Base-by-base conservation (phyloP, 805 yeast species). In the Wickerhamiella sergipiensis region DNA sequence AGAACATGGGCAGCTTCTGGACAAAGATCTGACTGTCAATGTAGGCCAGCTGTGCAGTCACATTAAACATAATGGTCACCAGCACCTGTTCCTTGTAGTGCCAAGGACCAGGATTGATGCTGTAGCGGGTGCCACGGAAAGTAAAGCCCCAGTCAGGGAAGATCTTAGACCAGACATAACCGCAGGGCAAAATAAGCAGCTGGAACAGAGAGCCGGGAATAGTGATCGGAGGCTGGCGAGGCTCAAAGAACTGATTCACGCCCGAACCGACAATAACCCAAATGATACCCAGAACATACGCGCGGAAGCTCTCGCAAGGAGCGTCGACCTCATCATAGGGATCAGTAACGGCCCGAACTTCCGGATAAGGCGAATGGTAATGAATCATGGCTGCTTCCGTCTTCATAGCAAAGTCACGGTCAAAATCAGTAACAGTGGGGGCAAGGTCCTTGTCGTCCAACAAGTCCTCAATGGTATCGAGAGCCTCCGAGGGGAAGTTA, bases 161-260 rank as follows among this genome's bases (percentile, higher is more conserved):
- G n/a, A 47, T 49, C 19, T 23, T 58, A 52, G 39, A 71, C 63
- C 71, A 64, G 1, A 70, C 55, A 50, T 64, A 63, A 49, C 88
- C 89, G 31, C 76, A 55, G 2, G 85, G 85, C 63, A 72, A 78
- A 3, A 83, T 72, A 54, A 82, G 66, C 52, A 82, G 69, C 57
- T 81, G 81, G 33, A 80, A 69, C 49, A 79, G 81, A 45, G 71
- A 68, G 26, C 76, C 66, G 22, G 75, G 67, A 52, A 81, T 64
- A 31, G 71, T 59, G 50, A 81, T 70, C 3, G 75, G 57, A 6
- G 87, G 86, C 53, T 71, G 65, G 59, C 82, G 78, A 55, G 75
- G 65, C 17, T 75, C 70, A 61, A 81, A 81, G 61, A 80, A 76
- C 50, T 76, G 70, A 61, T 78, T 78, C 62, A 80, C 71, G 52